These are phyloP conservation scores for Cladophialophora chaetospira DNA, from an alignment of 2,329 filamentous ascomycete genomes.

Conservation along the genomic window DNA sequence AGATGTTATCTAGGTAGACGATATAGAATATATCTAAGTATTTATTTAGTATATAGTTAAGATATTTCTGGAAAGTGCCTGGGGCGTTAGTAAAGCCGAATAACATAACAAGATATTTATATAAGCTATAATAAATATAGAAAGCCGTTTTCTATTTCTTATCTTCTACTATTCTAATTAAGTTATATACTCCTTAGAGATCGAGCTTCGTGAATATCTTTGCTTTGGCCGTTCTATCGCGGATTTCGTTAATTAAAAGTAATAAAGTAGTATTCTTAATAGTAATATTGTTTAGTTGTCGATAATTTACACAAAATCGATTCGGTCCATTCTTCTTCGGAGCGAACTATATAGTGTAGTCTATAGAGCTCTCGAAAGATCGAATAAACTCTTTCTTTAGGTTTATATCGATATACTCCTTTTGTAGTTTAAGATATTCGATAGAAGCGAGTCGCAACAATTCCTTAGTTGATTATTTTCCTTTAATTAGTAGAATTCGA, in stretches of 20 bases:
- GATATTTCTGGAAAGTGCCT: neutral
- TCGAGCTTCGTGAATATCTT: constrained; percentile 34
- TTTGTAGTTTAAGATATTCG: neutral
- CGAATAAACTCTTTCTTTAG: neutral
- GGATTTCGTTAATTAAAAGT: constrained; percentile 33
- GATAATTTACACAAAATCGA: constrained; percentile 38
- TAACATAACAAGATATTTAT: constrained; percentile 37
- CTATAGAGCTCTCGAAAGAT: neutral
- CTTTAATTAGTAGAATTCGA: neutral
- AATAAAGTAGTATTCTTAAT: constrained; percentile 38
- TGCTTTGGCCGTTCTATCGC: constrained; percentile 27
- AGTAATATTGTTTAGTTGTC: constrained; percentile 36
- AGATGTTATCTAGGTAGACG: constrained; percentile 2
- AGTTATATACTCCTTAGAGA: constrained; percentile 32
- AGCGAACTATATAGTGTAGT: constrained; percentile 2
- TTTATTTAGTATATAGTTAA: neutral
- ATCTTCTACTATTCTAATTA: constrained; percentile 33
- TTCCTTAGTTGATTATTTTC: neutral
- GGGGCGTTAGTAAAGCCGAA: constrained; percentile 34
- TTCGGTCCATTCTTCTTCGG: constrained; percentile 19
- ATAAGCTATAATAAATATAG: constrained; percentile 33
- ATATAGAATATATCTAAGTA: constrained; percentile 10
- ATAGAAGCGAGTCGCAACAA: neutral
- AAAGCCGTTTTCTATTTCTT: constrained; percentile 40
- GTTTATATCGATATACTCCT: neutral